phyloP scores from a whole-genome alignment of 192 early-diverging fungal genomes.

The Coemansia sp. region DNA sequence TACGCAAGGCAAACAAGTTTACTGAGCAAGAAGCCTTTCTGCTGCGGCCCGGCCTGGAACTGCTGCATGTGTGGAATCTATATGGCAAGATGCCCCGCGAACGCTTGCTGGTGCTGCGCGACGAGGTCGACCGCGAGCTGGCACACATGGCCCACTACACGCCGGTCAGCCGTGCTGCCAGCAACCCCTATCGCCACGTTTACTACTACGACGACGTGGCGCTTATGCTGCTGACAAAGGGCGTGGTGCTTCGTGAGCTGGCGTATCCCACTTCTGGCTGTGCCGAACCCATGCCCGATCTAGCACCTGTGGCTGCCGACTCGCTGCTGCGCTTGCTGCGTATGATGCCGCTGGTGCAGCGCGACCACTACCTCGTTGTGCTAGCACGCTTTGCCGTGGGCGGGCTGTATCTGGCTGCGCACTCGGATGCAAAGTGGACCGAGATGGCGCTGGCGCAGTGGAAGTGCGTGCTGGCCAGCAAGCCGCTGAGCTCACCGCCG shows the following conservation, averaged over 20 bases:
- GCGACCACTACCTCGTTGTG: slow-evolving; percentile 64
- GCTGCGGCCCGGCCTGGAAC: slow-evolving; percentile 74
- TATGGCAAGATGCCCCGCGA: slow-evolving; percentile 68
- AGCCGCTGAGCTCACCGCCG: slow-evolving; percentile 32
- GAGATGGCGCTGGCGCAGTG: slow-evolving; percentile 51
- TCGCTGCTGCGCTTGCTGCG: slow-evolving; percentile 51
- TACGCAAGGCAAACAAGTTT: slow-evolving; percentile 79
- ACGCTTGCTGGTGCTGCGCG: slow-evolving; percentile 43
- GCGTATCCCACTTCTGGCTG: slow-evolving; percentile 48
- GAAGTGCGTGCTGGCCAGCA: slow-evolving; percentile 51
- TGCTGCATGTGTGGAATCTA: slow-evolving; percentile 68
- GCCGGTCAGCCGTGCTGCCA: slow-evolving; percentile 28
- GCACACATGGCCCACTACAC: slow-evolving; percentile 29
- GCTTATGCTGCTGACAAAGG: slow-evolving; percentile 67
- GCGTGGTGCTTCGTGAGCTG: slow-evolving; percentile 62
- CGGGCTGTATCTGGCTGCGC: slow-evolving; percentile 52
- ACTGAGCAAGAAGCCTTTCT: slow-evolving; percentile 62
- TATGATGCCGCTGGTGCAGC: slow-evolving; percentile 56
- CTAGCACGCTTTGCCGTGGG: slow-evolving; percentile 60
- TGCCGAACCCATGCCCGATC: slow-evolving; percentile 1
- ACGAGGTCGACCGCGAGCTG: slow-evolving; percentile 52
- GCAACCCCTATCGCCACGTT: slow-evolving; percentile 41
- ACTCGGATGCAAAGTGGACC: slow-evolving; percentile 23
- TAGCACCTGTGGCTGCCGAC: slow-evolving; percentile 15
- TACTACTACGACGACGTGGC: slow-evolving; percentile 77